These are phyloP conservation scores for Phaffia rhodozyma DNA, from an alignment of 1,284 basidiomycete genomes.

Conservation along the genomic window DNA sequence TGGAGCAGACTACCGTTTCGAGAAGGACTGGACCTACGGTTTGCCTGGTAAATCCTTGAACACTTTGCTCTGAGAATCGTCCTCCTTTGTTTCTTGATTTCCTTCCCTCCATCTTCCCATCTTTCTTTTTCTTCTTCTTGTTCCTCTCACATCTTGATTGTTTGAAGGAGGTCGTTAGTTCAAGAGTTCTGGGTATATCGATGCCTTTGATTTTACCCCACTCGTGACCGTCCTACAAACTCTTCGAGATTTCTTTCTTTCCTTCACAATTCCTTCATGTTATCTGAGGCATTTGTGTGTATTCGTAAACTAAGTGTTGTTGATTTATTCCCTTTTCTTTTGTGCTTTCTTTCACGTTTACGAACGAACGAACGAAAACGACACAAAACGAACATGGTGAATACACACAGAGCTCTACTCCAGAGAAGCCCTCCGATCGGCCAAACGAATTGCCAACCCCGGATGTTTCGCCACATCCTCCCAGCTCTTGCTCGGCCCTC, in stretches of 20 bases:
- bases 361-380: constrained; percentile 13
- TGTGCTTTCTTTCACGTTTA: constrained; percentile 25
- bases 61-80: constrained; percentile 9
- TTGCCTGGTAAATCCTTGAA: constrained; percentile 76
- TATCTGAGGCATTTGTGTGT: neutral
- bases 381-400: neutral
- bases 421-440: constrained; percentile 51
- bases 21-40: constrained; percentile 90
- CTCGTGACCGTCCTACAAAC: neutral
- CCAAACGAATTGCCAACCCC: constrained; percentile 87
- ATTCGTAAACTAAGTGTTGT: constrained; percentile 1
- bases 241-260: neutral
- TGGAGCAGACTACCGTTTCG: constrained; percentile 90
- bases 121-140: neutral
- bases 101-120: constrained; percentile 1
- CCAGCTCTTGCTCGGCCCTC: constrained; percentile 81
- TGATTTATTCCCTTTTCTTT: constrained; percentile 9
- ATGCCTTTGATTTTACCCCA: neutral
- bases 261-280: neutral
- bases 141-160: neutral
- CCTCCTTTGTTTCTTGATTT: constrained; percentile 25
- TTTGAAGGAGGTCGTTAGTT: neutral
- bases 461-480: constrained; percentile 93
- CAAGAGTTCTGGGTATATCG: neutral
- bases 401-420: constrained; percentile 66